Conservation (phyloP, 2,329 filamentous ascomycete species). For the Exserohilum turcica region DNA sequence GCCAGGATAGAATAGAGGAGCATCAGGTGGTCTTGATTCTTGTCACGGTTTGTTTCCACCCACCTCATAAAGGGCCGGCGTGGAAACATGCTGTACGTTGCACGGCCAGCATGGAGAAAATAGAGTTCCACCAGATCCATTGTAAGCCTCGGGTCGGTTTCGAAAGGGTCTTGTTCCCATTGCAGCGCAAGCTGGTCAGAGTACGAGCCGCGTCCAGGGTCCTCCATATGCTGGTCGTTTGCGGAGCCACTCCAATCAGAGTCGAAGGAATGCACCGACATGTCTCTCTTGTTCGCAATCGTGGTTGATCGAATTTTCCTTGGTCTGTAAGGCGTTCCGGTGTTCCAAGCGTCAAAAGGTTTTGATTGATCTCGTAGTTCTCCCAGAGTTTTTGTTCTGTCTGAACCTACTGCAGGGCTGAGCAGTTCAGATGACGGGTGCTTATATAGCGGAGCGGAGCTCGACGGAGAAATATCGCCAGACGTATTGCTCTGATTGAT, state of each 20-base stretch:
- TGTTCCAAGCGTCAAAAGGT: slow-evolving; percentile 37
- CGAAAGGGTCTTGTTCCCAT: slow-evolving; percentile 61
- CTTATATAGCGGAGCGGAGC: slow-evolving; percentile 39
- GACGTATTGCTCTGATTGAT: slow-evolving; percentile 42
- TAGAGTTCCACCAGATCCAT: slow-evolving; percentile 61
- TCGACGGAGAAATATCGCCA: slow-evolving; percentile 41
- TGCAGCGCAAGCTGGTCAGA: slow-evolving; percentile 45
- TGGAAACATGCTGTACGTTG: slow-evolving; percentile 63
- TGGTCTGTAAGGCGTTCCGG: slow-evolving; percentile 32
- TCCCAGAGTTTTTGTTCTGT: slow-evolving; percentile 37
- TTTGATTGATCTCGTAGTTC: slow-evolving; percentile 38
- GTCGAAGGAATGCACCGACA: slow-evolving; percentile 43
- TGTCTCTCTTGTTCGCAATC: slow-evolving; percentile 32
- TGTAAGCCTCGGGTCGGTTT: slow-evolving; percentile 56
- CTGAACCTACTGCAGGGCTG: slow-evolving; percentile 36
- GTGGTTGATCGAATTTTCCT: slow-evolving; percentile 34
- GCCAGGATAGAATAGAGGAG: slow-evolving; percentile 65
- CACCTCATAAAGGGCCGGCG: slow-evolving; percentile 59
- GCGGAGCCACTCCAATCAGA: slow-evolving; percentile 43
- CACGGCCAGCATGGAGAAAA: slow-evolving; percentile 62
- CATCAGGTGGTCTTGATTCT: slow-evolving; percentile 62
- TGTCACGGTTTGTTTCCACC: slow-evolving; percentile 56
- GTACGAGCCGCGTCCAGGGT: slow-evolving; percentile 37
- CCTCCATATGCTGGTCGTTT: slow-evolving; percentile 36
- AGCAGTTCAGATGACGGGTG: slow-evolving; percentile 37